Base-by-base conservation (phyloP, 371 early-diverging fungal species). In the Mortierella sp. region DNA sequence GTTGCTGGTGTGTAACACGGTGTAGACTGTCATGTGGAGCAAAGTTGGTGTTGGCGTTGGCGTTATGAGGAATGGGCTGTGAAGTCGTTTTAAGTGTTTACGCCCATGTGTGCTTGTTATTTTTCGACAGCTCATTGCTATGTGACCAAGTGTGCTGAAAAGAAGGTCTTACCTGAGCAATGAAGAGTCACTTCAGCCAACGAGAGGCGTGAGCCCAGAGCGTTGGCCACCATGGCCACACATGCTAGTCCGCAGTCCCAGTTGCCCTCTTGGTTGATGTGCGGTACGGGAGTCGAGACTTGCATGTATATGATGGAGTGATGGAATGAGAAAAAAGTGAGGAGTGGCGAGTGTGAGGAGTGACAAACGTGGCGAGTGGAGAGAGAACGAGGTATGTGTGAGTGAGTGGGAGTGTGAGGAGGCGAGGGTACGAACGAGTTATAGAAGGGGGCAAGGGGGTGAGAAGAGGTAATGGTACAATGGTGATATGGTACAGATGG, bases 181-280 rank as follows among this genome's bases (percentile, higher is more conserved):
- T 77, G 81, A 58, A 81, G 65, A 64, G 74, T 63, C 19, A 81
- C 77, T 39, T 81, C 81, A 24, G 81, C 77, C 66, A 81, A 61
- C 22, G 81, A 81, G 52, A 81, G 74, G 31, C 44, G 73, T 39
- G 77, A 65, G 48, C 81, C 77, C 55, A 77, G 47, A 22, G 93
- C 93, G 45, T 90, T 79, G 65, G 95, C 86, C 5, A 93, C 87
- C 95, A 96, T 96, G 64, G 91, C 90, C 9, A 94, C 90, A 72
- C 94, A 94, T 6, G 96, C 96, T n/a, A 96, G 87, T 6, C 97
- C 96, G 79, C 95, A 95, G 87, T 96, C 96, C 95, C 96, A 96
- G 31, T 80, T 80, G 58, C 22, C 69, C 31, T 72, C 75, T 63
- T 83, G 83, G 41, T 64, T 73, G 40, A 83, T 74, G 61, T 83